Conservation (phyloP, 2,329 filamentous ascomycete genomes). For the Stemphylium beticola region DNA sequence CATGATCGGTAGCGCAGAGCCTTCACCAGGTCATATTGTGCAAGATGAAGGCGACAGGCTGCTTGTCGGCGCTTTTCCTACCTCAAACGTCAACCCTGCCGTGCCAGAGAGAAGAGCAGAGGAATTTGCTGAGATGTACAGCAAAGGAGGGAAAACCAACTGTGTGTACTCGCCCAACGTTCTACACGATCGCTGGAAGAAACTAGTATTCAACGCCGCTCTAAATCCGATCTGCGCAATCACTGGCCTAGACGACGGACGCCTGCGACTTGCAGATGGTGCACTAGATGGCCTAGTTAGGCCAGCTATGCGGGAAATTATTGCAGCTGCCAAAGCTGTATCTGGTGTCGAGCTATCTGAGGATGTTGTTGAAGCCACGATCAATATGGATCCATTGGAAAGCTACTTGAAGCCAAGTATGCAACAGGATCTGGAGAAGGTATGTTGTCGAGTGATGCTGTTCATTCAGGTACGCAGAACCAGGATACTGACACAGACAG, state of each 20-base stretch:
- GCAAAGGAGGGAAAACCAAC: constrained; percentile 53
- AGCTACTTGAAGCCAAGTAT: constrained; percentile 61
- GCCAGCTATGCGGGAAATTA: constrained; percentile 63
- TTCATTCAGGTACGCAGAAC: background rate
- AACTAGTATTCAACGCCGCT: constrained; percentile 60
- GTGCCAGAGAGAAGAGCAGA: constrained; percentile 42
- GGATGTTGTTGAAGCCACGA: constrained; percentile 53
- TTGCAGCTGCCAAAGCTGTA: constrained; percentile 52
- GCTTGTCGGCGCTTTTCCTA: constrained; percentile 59
- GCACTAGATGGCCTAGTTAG: constrained; percentile 56
- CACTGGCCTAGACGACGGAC: constrained; percentile 58
- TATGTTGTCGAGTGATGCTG: constrained; percentile 12
- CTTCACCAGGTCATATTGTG: constrained; percentile 54
- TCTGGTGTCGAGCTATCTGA: constrained; percentile 53
- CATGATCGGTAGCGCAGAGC: constrained; percentile 60
- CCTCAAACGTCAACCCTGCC: constrained; percentile 38
- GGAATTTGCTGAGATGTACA: constrained; percentile 58
- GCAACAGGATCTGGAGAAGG: constrained; percentile 61
- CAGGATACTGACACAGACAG: constrained; percentile 27
- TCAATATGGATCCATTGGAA: constrained; percentile 58
- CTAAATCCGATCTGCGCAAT: constrained; percentile 62
- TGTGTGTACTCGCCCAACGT: constrained; percentile 54
- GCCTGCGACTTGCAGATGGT: constrained; percentile 56
- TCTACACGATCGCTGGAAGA: constrained; percentile 55
- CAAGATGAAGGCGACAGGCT: constrained; percentile 61